Conservation (phyloP, 768 basidiomycete genomes). For the Leccinum olivaceopallidum region DNA sequence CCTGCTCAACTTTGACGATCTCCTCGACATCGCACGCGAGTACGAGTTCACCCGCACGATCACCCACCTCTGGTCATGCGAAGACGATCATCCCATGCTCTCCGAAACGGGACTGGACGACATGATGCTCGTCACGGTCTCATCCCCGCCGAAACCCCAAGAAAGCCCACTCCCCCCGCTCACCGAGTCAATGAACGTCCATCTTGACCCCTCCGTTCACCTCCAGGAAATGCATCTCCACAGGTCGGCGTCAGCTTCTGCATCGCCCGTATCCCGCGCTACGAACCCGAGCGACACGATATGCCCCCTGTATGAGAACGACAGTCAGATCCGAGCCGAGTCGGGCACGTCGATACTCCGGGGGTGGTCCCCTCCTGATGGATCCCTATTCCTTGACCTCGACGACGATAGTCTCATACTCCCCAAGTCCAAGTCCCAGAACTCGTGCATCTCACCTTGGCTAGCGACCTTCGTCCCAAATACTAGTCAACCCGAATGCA, state of each 20-base stretch:
- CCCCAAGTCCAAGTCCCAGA: conserved; percentile 2
- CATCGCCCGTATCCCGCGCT: background rate
- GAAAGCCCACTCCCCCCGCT: conserved; percentile 6
- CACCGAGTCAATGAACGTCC: background rate
- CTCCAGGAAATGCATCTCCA: background rate
- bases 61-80: conserved; percentile 21
- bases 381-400: conserved; percentile 28
- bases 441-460: conserved; percentile 11
- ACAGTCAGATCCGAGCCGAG: conserved; percentile 4
- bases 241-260: background rate
- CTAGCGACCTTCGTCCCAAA: background rate
- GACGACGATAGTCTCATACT: conserved; percentile 19
- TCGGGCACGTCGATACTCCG: conserved; percentile 6
- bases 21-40: conserved; percentile 32
- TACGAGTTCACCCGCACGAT: conserved; percentile 29
- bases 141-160: conserved; percentile 1
- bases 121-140: conserved; percentile 15
- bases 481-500: background rate
- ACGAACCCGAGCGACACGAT: background rate
- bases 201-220: background rate
- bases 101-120: conserved; percentile 20
- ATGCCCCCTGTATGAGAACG: background rate
- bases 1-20: conserved; percentile 25
- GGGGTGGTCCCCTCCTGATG: conserved; percentile 30
- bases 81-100: conserved; percentile 11